A percentile compares a stretch with the other conserved stretches of the same genome.
Evolutionary conservation across 2,329 filamentous ascomycete genomes (phyloP).

Genomic region (Tolypocladium paradoxum): DNA sequence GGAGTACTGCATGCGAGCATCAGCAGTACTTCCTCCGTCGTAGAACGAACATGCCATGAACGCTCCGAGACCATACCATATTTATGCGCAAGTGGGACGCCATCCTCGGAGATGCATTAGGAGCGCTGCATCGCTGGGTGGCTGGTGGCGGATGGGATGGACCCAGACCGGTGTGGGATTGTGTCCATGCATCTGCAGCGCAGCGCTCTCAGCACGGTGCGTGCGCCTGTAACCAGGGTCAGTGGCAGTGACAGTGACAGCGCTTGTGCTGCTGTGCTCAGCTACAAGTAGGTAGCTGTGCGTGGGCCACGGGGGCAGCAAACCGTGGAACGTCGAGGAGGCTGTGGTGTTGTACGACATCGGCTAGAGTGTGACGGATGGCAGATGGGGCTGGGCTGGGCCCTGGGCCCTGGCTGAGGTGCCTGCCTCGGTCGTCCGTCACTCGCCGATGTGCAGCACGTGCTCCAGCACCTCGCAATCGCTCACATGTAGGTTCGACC

Average conservation of each 20-base stretch:
- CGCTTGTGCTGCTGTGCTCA: not conserved
- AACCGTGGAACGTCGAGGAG: no score
- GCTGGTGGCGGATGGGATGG: not conserved
- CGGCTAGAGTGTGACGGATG: not conserved
- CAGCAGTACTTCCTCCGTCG: not conserved
- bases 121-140: not conserved
- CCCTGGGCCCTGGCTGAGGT: not conserved
- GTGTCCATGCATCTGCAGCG: constrained; percentile 1
- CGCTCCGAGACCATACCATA: not conserved
- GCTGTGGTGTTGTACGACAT: not conserved
- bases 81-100: not conserved
- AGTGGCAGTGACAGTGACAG: not conserved
- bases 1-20: not conserved
- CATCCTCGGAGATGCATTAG: not conserved
- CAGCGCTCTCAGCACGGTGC: not conserved
- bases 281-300: no score
- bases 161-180: constrained; percentile 3
- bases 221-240: not conserved
- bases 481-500: not conserved
- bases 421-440: not conserved
- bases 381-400: not conserved
- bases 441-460: not conserved
- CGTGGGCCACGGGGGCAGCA: not conserved
- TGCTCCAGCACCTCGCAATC: not conserved
- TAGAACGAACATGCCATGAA: not conserved